Conservation (phyloP, 164 flowering plant species). For the Magnolia kwangsiensis region DNA sequence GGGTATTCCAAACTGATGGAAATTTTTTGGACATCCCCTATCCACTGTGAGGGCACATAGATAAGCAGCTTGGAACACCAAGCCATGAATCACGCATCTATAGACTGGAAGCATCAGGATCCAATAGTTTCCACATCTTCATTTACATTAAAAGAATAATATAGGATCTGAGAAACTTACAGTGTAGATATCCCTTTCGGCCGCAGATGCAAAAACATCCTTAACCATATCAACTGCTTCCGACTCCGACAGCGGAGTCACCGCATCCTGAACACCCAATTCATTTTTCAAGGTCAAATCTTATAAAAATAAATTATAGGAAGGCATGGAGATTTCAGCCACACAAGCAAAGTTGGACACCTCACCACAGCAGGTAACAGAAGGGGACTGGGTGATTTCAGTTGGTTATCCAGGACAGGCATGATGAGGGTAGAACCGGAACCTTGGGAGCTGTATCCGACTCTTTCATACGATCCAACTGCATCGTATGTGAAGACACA, state of each 20-base stretch:
- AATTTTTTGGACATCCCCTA: background rate
- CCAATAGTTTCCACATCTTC: background rate
- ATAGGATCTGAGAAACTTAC: constrained; percentile 36
- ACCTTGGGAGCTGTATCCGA: constrained; percentile 94
- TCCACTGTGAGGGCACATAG: background rate
- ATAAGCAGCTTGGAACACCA: background rate
- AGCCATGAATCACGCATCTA: background rate
- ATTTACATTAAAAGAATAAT: background rate
- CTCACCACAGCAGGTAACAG: constrained; percentile 75
- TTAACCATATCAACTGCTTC: constrained; percentile 96
- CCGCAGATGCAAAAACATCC: constrained; percentile 89
- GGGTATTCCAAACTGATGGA: background rate
- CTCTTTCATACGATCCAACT: constrained; percentile 96
- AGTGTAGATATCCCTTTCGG: constrained; percentile 96
- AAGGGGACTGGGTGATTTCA: constrained; percentile 97
- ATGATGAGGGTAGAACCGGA: constrained; percentile 90
- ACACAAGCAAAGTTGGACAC: background rate
- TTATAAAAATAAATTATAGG: background rate
- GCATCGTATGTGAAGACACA: constrained; percentile 99
- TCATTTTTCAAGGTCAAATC: background rate
- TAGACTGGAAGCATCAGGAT: background rate
- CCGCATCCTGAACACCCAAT: constrained; percentile 67
- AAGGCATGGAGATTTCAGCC: background rate
- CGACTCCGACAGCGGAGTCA: constrained; percentile 74
- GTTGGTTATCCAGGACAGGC: constrained; percentile 91